Evolutionary conservation across 371 early-diverging fungal genomes (phyloP).

Genomic region (Apophysomyces ossiformis): DNA sequence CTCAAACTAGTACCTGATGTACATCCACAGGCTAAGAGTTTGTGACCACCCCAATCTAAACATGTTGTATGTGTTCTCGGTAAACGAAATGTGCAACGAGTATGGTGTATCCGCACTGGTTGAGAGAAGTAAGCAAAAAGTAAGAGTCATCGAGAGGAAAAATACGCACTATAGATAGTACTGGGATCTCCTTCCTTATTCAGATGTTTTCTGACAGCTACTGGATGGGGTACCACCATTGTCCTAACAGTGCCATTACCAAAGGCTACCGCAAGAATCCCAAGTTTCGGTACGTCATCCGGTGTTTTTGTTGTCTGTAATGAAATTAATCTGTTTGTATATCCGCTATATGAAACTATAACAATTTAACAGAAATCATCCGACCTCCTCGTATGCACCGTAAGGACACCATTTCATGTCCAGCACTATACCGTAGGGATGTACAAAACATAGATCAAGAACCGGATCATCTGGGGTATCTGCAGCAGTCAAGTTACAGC

Average conservation of each 20-base stretch:
- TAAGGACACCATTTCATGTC: constrained; percentile 67
- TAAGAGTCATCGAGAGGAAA: no score
- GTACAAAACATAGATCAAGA: constrained; percentile 61
- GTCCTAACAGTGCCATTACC: constrained; percentile 61
- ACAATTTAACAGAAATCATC: background rate
- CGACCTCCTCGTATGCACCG: constrained; percentile 48
- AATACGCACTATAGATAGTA: constrained; percentile 35
- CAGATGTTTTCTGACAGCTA: constrained; percentile 24
- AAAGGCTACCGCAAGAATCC: constrained; percentile 59
- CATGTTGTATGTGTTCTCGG: constrained; percentile 17
- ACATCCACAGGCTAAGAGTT: constrained; percentile 33
- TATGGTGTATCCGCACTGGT: constrained; percentile 27
- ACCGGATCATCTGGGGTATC: constrained; percentile 25
- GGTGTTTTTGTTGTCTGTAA: background rate
- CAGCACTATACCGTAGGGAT: constrained; percentile 58
- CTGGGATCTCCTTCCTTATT: constrained; percentile 2
- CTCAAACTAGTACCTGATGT: constrained; percentile 21
- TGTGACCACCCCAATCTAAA: constrained; percentile 32
- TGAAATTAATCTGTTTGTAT: background rate
- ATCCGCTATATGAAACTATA: background rate
- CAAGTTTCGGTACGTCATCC: constrained; percentile 42
- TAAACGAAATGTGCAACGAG: constrained; percentile 23
- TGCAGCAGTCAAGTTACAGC: constrained; percentile 19
- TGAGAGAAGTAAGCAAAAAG: background rate
- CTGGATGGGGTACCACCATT: constrained; percentile 63